Percentiles rank a stretch among this genome's conserved stretches.
phyloP scores from a whole-genome alignment of 2,329 filamentous ascomycete genomes.

The Fusarium lyarnte region DNA sequence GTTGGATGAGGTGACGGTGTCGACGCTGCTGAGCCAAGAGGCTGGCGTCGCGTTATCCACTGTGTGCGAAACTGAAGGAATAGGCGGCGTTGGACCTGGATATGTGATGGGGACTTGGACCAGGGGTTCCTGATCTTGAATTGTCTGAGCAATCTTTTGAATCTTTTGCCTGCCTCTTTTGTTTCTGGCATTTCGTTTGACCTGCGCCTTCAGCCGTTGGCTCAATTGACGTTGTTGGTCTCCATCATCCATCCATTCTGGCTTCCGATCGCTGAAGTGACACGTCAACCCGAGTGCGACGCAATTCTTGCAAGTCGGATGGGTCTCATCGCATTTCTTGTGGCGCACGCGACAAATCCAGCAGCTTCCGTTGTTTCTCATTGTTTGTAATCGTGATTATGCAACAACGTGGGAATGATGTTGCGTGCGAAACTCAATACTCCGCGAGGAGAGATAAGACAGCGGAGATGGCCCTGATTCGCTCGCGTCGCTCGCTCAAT shows the following conservation, averaged over 20 bases:
- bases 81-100: background rate
- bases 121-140: background rate
- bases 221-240: conserved; percentile 37
- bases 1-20: background rate
- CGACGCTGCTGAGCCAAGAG: background rate
- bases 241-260: conserved; percentile 58
- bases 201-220: conserved; percentile 35
- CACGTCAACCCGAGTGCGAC: conserved; percentile 58
- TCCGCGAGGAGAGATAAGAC: background rate
- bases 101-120: rapidly evolving
- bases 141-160: background rate
- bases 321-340: conserved; percentile 20
- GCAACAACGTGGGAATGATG: too few relatives aligned
- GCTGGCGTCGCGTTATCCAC: background rate
- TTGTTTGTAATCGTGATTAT: background rate
- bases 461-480: background rate
- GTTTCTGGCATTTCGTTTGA: conserved; percentile 37
- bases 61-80: background rate
- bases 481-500: background rate
- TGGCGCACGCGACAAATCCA: conserved; percentile 25
- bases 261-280: conserved; percentile 55
- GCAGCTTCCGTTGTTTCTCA: conserved; percentile 6
- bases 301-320: conserved; percentile 45
- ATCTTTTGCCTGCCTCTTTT: conserved; percentile 46
- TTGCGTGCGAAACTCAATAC: too few relatives aligned